Percentiles rank a stretch among this genome's conserved stretches.
Conservation (phyloP, 2,329 filamentous ascomycete genomes). For the Exserohilum turcica region DNA sequence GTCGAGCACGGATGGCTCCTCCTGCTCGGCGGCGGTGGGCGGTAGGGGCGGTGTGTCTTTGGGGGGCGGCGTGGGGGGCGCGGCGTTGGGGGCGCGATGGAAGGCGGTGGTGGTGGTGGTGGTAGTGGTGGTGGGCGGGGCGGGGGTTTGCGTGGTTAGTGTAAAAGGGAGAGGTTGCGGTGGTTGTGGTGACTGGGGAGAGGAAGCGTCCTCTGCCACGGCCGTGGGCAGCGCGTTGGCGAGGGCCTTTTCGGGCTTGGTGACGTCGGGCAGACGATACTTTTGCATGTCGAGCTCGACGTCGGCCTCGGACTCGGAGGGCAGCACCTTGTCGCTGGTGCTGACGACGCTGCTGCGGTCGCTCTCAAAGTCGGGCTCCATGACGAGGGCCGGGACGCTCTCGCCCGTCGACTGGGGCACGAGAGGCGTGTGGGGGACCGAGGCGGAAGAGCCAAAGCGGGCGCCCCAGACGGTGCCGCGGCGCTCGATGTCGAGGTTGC, state of each 20-base stretch:
- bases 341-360: slow-evolving; percentile 55
- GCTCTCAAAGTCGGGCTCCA: slow-evolving; percentile 51
- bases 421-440: slow-evolving; percentile 23
- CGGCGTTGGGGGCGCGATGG: slow-evolving; percentile 24
- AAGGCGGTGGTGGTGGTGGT: slow-evolving; percentile 37
- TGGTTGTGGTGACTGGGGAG: too few species aligned
- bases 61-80: slow-evolving; percentile 12
- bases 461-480: slow-evolving; percentile 76
- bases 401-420: slow-evolving; percentile 44
- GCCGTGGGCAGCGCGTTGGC: slow-evolving; percentile 49
- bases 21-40: slow-evolving; percentile 37
- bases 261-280: slow-evolving; percentile 73
- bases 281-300: slow-evolving; percentile 66
- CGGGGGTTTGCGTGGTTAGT: too few species aligned
- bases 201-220: slow-evolving; percentile 5
- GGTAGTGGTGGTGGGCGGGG: slow-evolving; percentile 34
- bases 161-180: too few species aligned
- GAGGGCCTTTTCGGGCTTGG: slow-evolving; percentile 61
- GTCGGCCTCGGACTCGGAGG: slow-evolving; percentile 56
- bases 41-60: slow-evolving; percentile 19
- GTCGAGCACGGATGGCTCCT: slow-evolving; percentile 42
- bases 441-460: slow-evolving; percentile 17
- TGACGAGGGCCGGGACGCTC: slow-evolving; percentile 45
- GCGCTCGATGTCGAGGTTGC: slow-evolving; percentile 63
- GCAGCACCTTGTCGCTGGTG: slow-evolving; percentile 61